Evolutionary conservation across 2,329 filamentous ascomycete genomes (phyloP).

Genomic region (Aspergillus tanneri): DNA sequence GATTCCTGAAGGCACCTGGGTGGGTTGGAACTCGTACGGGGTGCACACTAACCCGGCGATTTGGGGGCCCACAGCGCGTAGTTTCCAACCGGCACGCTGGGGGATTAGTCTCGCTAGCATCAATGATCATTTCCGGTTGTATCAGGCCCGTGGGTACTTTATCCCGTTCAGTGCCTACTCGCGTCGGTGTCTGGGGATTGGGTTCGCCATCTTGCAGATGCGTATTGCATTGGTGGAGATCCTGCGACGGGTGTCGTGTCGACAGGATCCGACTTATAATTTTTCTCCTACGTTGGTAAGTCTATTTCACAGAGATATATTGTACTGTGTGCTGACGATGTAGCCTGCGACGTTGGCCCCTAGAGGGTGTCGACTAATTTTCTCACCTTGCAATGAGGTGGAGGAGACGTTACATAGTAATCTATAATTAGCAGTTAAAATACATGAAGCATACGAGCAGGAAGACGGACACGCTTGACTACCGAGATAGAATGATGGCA

Average conservation of each 20-base stretch:
- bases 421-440: too few relatives aligned
- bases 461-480: too few relatives aligned
- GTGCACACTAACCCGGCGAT: slow-evolving; percentile 38
- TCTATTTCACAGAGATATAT: too few relatives aligned
- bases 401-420: too few relatives aligned
- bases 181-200: slow-evolving; percentile 31
- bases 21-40: slow-evolving; percentile 45
- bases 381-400: too few relatives aligned
- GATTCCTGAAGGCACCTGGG: slow-evolving; percentile 39
- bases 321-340: too few relatives aligned
- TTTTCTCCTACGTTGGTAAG: too few relatives aligned
- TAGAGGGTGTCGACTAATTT: too few relatives aligned
- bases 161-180: slow-evolving; percentile 34
- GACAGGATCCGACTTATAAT: not conserved
- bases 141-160: slow-evolving; percentile 28
- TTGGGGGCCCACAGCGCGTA: slow-evolving; percentile 34
- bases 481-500: too few relatives aligned
- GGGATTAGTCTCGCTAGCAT: slow-evolving; percentile 32
- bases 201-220: slow-evolving; percentile 31
- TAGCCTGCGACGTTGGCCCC: too few relatives aligned
- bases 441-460: too few relatives aligned
- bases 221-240: slow-evolving; percentile 25
- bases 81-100: slow-evolving; percentile 42
- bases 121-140: slow-evolving; percentile 26
- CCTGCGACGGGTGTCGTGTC: not conserved